Evolutionary conservation across 2,329 filamentous ascomycete species (phyloP).

Genomic region (Paecilomyces niveus): DNA sequence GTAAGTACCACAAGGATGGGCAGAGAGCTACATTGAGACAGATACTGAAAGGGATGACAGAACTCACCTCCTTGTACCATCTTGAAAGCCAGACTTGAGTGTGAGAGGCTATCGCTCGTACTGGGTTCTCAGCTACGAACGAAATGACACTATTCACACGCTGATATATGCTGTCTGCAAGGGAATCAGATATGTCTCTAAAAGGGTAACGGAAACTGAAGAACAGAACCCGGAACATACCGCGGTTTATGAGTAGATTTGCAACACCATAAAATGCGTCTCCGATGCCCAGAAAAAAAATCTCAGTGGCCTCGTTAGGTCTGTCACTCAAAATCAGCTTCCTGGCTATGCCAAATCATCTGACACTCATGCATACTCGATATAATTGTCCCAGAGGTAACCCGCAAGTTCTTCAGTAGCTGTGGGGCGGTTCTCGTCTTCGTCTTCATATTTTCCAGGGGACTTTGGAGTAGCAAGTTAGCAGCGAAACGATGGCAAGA

Average conservation of each 20-base stretch:
- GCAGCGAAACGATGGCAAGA: conserved; percentile 15
- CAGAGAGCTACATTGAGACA: background rate
- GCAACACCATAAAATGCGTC: conserved; percentile 79
- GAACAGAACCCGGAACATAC: conserved; percentile 39
- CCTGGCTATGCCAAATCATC: background rate
- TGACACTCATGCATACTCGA: conserved; percentile 51
- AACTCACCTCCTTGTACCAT: conserved; percentile 68
- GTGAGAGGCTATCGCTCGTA: conserved; percentile 72
- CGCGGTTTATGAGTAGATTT: conserved; percentile 68
- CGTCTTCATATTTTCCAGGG: conserved; percentile 38
- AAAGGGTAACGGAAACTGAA: background rate
- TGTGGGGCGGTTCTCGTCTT: conserved; percentile 44
- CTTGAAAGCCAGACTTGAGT: conserved; percentile 60
- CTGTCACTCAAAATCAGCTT: conserved; percentile 25
- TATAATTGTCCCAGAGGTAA: conserved; percentile 96
- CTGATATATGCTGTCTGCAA: conserved; percentile 52
- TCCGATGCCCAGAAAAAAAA: conserved; percentile 86
- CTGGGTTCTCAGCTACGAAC: conserved; percentile 67
- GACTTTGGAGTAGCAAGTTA: conserved; percentile 20
- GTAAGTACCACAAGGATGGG: background rate
- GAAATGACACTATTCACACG: conserved; percentile 67
- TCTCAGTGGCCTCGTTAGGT: conserved; percentile 58
- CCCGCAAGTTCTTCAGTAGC: conserved; percentile 64
- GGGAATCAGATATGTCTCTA: conserved; percentile 4
- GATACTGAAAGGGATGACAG: background rate